phyloP scores from a whole-genome alignment of 768 basidiomycete genomes.

The Boletus fagicola region DNA sequence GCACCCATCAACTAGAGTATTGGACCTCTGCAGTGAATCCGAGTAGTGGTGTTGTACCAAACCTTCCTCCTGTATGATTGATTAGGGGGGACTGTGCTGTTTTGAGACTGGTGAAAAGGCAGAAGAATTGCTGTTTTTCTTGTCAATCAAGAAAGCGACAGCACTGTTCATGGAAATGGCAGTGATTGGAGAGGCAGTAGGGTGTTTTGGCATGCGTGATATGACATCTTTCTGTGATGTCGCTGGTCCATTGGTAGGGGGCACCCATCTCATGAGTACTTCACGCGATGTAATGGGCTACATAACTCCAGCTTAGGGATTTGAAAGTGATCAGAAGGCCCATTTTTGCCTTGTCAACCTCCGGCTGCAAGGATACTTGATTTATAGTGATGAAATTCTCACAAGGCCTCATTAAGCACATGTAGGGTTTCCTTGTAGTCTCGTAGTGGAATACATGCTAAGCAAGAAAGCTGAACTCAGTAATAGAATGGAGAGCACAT shows the following conservation, averaged over 20 bases:
- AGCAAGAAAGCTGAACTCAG: slow-evolving; percentile 39
- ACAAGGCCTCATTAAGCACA: neutral
- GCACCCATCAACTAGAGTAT: too few relatives aligned
- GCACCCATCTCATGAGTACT: slow-evolving; percentile 32
- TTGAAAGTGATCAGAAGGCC: neutral
- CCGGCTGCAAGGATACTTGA: neutral
- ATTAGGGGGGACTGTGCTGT: neutral
- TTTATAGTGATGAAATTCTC: neutral
- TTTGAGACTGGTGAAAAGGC: neutral
- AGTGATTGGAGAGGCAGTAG: neutral
- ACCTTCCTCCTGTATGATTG: too few relatives aligned
- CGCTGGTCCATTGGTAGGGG: slow-evolving; percentile 15
- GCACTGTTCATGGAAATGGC: slow-evolving; percentile 5
- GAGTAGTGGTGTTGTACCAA: too few relatives aligned
- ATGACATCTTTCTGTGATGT: slow-evolving; percentile 13
- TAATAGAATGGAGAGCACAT: slow-evolving; percentile 32
- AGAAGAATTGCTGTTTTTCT: slow-evolving; percentile 10
- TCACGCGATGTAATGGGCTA: slow-evolving; percentile 6
- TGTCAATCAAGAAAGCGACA: slow-evolving; percentile 4
- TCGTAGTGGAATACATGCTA: slow-evolving; percentile 20
- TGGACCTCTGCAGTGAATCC: too few relatives aligned
- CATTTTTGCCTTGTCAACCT: slow-evolving; percentile 2
- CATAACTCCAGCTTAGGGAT: slow-evolving; percentile 19
- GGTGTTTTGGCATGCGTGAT: slow-evolving; percentile 4
- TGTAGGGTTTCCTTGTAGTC: neutral